Conservation (phyloP, 2,329 filamentous ascomycete species). For the Epichloe sibirici region DNA sequence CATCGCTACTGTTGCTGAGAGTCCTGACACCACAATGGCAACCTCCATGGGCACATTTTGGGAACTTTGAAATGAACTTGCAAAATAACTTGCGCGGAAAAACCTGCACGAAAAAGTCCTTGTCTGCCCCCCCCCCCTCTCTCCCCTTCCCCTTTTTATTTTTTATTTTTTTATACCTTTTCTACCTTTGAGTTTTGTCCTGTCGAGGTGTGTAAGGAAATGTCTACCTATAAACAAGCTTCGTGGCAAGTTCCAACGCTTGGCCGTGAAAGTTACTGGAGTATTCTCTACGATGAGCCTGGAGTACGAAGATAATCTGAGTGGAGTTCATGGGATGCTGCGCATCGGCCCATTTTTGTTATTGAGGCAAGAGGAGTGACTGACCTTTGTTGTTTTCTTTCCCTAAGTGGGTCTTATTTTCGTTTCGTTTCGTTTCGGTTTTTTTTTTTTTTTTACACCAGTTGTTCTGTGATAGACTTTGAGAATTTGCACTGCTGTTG, state of each 20-base stretch:
- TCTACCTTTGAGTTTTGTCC: slow-evolving; percentile 5
- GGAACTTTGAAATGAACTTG: slow-evolving; percentile 21
- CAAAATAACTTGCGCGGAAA: background rate
- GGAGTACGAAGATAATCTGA: background rate
- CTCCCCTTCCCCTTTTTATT: too few species aligned
- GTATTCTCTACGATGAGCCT: background rate
- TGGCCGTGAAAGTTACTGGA: too few species aligned
- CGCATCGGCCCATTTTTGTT: background rate
- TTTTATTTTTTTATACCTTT: too few species aligned
- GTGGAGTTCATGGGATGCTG: background rate
- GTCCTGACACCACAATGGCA: slow-evolving; percentile 20
- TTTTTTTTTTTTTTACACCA: background rate
- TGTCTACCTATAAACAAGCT: too few species aligned
- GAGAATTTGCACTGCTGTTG: background rate
- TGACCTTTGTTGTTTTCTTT: too few species aligned
- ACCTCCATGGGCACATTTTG: slow-evolving; percentile 21
- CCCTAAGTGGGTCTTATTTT: background rate
- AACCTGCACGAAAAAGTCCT: background rate
- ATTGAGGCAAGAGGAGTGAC: background rate
- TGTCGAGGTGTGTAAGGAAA: background rate
- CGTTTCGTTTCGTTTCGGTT: background rate
- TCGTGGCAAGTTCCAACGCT: too few species aligned
- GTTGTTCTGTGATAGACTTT: background rate
- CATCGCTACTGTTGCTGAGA: slow-evolving; percentile 24
- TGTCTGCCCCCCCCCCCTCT: too few species aligned